Percentiles rank a stretch among this genome's conserved stretches.
These are phyloP conservation scores for Sanghuangporus baumii DNA, from an alignment of 1,284 basidiomycete genomes.

Conservation along the genomic window DNA sequence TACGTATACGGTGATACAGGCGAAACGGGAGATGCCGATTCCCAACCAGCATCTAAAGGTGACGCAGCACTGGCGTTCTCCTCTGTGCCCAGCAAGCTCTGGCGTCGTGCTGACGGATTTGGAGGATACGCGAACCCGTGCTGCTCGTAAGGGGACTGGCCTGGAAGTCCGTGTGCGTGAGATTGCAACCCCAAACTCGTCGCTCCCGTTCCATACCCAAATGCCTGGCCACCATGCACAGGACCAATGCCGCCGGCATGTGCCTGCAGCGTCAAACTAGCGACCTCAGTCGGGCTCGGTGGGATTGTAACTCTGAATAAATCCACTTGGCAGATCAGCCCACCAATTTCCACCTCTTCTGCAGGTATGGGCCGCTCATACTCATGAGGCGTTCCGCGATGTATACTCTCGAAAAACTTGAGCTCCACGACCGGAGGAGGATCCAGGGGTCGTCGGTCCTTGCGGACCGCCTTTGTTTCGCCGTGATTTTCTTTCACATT, in stretches of 20 bases:
- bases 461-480: conserved; percentile 9
- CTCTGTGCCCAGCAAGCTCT: background rate
- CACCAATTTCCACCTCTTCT: conserved; percentile 31
- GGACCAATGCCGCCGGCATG: background rate
- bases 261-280: conserved; percentile 1
- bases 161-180: background rate
- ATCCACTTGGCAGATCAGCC: conserved; percentile 26
- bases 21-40: conserved; percentile 10
- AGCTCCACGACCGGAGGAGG: conserved; percentile 58
- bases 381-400: conserved; percentile 34
- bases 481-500: background rate
- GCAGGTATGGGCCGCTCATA: conserved; percentile 44
- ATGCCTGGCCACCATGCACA: background rate
- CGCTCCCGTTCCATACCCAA: background rate
- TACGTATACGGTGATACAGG: conserved; percentile 8
- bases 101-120: background rate
- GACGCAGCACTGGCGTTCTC: background rate
- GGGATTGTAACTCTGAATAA: conserved; percentile 21
- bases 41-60: conserved; percentile 6
- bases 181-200: background rate
- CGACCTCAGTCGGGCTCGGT: conserved; percentile 11
- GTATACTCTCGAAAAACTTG: conserved; percentile 39
- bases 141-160: background rate
- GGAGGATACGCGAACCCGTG: background rate
- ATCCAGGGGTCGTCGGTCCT: conserved; percentile 55